These are phyloP conservation scores for Mucor sp. DNA, from an alignment of 371 early-diverging fungal genomes.

Conservation along the genomic window DNA sequence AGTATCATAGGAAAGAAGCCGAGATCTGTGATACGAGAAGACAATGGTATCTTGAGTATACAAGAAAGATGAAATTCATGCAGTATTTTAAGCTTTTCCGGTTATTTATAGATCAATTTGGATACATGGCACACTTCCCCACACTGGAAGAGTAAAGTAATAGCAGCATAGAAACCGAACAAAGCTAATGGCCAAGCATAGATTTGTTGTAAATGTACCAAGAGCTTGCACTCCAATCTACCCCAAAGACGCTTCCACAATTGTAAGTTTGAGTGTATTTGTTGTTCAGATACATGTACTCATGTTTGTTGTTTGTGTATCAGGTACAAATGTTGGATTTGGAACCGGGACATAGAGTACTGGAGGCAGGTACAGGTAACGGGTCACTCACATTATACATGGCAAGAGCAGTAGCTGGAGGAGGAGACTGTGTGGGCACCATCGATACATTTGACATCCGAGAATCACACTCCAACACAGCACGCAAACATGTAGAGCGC, in stretches of 20 bases:
- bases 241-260: slow-evolving; percentile 74
- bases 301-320: neutral
- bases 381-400: slow-evolving; percentile 71
- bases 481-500: slow-evolving; percentile 53
- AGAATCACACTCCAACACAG: slow-evolving; percentile 52
- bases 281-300: neutral
- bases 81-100: neutral
- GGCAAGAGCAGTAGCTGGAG: slow-evolving; percentile 59
- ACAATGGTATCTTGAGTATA: slow-evolving; percentile 12
- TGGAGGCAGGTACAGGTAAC: slow-evolving; percentile 82
- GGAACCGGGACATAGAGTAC: slow-evolving; percentile 60
- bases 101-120: slow-evolving; percentile 20
- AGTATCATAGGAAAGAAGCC: slow-evolving; percentile 54
- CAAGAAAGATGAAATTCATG: neutral
- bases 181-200: slow-evolving; percentile 7
- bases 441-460: slow-evolving; percentile 68
- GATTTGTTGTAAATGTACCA: slow-evolving; percentile 59
- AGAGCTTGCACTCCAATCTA: slow-evolving; percentile 76
- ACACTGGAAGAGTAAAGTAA: slow-evolving; percentile 66
- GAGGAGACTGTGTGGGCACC: slow-evolving; percentile 34
- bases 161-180: neutral
- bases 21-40: slow-evolving; percentile 48
- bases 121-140: slow-evolving; percentile 68
- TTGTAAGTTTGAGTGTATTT: slow-evolving; percentile 36
- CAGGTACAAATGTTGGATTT: slow-evolving; percentile 65